Conservation (phyloP, 176 grass and related monocot species). For the Rhynchospora breviuscula region DNA sequence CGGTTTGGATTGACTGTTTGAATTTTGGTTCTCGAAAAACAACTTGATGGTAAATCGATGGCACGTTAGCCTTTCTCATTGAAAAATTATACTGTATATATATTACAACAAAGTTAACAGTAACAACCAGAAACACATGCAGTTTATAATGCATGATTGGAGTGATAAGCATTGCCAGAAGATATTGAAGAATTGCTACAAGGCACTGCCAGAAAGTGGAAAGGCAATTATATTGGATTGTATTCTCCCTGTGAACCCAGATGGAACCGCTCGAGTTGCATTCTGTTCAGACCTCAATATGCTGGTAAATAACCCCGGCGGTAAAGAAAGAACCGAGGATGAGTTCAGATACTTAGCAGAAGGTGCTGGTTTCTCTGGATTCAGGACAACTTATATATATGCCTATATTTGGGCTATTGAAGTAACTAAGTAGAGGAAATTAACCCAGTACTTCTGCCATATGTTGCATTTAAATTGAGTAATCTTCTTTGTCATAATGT, state of each 20-base stretch:
- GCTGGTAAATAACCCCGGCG: constrained; percentile 8
- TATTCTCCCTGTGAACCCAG: background rate
- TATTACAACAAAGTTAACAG: background rate
- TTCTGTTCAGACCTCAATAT: constrained; percentile 1
- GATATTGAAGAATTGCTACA: constrained; percentile 33
- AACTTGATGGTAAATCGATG: too few relatives aligned
- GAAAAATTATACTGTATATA: background rate
- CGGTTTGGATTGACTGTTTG: too few relatives aligned
- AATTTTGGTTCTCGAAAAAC: too few relatives aligned
- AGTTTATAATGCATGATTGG: constrained; percentile 25
- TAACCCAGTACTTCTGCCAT: background rate
- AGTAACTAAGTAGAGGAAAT: constrained; percentile 18
- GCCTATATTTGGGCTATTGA: constrained; percentile 16
- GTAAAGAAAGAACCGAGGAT: constrained; percentile 35
- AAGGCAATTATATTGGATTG: constrained; percentile 23
- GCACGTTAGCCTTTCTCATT: too few relatives aligned
- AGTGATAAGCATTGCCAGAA: constrained; percentile 24
- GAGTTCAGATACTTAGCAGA: constrained; percentile 5
- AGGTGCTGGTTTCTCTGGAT: constrained; percentile 10
- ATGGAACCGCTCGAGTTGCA: background rate
- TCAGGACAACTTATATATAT: constrained; percentile 8
- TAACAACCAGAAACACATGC: background rate
- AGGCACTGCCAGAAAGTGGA: constrained; percentile 21
- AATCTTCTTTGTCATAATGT: background rate
- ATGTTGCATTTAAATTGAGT: background rate